These are phyloP conservation scores for Chrysoporthe deuterocubensis DNA, from an alignment of 2,329 filamentous ascomycete genomes.

Conservation along the genomic window DNA sequence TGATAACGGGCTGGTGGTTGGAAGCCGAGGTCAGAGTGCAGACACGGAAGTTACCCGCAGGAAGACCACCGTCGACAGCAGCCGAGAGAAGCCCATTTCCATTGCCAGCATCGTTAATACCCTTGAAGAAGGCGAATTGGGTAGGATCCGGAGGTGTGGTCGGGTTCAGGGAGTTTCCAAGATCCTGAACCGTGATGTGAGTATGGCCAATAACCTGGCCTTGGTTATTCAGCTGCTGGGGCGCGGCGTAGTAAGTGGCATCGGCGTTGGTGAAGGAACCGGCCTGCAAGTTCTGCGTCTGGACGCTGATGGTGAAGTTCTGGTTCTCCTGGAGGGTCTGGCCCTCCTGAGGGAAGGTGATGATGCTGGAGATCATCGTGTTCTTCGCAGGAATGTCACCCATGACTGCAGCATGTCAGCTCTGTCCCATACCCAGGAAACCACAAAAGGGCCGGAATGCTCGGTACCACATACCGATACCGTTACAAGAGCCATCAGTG, in stretches of 20 bases:
- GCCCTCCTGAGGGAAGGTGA: constrained; percentile 57
- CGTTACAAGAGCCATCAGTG: constrained; percentile 65
- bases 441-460: not conserved
- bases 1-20: constrained; percentile 45
- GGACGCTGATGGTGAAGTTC: constrained; percentile 57
- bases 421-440: constrained; percentile 18
- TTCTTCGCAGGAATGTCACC: constrained; percentile 59
- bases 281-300: constrained; percentile 56
- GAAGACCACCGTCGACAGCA: constrained; percentile 40
- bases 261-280: constrained; percentile 65
- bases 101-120: constrained; percentile 41
- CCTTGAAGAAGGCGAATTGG: constrained; percentile 46
- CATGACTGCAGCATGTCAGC: constrained; percentile 49
- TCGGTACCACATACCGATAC: constrained; percentile 53
- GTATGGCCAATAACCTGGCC: constrained; percentile 63
- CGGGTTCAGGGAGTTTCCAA: constrained; percentile 57
- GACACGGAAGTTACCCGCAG: constrained; percentile 43
- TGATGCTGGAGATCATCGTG: constrained; percentile 62
- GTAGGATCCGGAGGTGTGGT: constrained; percentile 54
- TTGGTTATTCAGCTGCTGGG: constrained; percentile 53
- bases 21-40: constrained; percentile 43
- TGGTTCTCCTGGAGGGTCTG: constrained; percentile 51
- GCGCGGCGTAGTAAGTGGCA: constrained; percentile 62
- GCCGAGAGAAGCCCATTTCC: constrained; percentile 39
- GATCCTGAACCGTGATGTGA: constrained; percentile 62